Evolutionary conservation across 805 yeast genomes (phyloP), one percentile per base, ranked within the genome.

Genomic region (Candida insectorum): DNA sequence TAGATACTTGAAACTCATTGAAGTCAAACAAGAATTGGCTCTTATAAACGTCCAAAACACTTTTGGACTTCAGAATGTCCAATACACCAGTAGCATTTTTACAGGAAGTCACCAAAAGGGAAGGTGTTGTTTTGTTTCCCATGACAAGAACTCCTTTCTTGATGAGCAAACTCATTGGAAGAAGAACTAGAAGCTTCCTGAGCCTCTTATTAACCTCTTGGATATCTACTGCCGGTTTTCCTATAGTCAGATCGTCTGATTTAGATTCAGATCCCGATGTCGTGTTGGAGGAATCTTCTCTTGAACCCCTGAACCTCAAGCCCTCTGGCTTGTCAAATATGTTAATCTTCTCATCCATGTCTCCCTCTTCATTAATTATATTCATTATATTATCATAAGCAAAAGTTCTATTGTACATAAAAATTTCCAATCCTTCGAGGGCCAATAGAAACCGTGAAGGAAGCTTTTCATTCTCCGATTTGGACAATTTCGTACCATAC

Each of bases 101-200:
- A 47, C 71, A 81, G 6, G 87, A 79, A 4, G 73, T 63, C 3
- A 87, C 78, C 27, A 84, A 42, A 8, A 93, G 59, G 1, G 89
- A 76, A 1, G 93, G 81, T 0, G 96, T 87, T 11, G 76, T 71
- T 39, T 71, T 68, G 55, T 89, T 91, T 6, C 98, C 98, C 14
- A 87, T 49, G 1, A 86, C 82, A 17, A 86, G 30, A 0, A 95
- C 81, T 1, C 91, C 87, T 36, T 75, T 81, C 28, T 65, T 72
- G 9, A 85, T 63, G 6, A 62, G 57, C 2, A 86, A 30, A 10
- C 75, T 73, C 2, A 91, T 45, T 0, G 98, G 98, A 8, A 86
- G 59, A 9, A 70, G 35, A 15, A 45, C 51, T 16, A 64, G 49
- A 15, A 60, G 30, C 17, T 51, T 44, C 15, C 18, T 33, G 6